phyloP scores from a whole-genome alignment of 2,329 filamentous ascomycete species.

The Sporothrix protearum region DNA sequence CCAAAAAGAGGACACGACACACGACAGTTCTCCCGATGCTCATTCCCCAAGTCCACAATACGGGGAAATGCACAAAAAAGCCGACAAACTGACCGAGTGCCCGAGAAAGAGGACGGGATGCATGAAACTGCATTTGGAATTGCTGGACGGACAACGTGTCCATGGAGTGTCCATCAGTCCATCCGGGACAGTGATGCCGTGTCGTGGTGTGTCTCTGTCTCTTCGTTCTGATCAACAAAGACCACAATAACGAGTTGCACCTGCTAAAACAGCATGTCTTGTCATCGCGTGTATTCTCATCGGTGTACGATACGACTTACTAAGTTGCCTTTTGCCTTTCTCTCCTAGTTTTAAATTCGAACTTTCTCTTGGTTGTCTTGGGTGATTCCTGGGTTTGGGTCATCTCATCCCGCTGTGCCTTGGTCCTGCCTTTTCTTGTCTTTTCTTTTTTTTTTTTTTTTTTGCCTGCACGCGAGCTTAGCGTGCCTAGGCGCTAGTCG shows the following conservation, averaged over 20 bases:
- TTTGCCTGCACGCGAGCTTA: constrained; percentile 10
- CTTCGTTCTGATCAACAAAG: background rate
- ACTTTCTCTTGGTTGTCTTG: background rate
- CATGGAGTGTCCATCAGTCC: background rate
- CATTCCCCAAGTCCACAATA: background rate
- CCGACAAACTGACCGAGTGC: constrained; percentile 9
- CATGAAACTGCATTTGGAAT: background rate
- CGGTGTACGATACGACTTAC: background rate
- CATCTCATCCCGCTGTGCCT: background rate
- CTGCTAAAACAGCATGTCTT: no score
- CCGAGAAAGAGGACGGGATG: background rate
- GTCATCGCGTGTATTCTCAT: background rate
- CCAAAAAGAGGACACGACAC: background rate
- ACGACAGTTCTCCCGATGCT: background rate
- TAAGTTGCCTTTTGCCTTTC: background rate
- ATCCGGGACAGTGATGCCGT: background rate
- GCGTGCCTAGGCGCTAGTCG: constrained; percentile 4
- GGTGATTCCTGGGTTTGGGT: background rate
- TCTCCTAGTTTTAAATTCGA: no score
- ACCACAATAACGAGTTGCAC: no score
- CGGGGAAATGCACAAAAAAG: background rate
- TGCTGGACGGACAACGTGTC: background rate
- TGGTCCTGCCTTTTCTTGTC: background rate
- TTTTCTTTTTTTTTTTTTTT: background rate
- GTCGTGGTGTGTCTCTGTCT: background rate